Evolutionary conservation across 768 basidiomycete genomes (phyloP).

Genomic region (Termitomyces sp.): DNA sequence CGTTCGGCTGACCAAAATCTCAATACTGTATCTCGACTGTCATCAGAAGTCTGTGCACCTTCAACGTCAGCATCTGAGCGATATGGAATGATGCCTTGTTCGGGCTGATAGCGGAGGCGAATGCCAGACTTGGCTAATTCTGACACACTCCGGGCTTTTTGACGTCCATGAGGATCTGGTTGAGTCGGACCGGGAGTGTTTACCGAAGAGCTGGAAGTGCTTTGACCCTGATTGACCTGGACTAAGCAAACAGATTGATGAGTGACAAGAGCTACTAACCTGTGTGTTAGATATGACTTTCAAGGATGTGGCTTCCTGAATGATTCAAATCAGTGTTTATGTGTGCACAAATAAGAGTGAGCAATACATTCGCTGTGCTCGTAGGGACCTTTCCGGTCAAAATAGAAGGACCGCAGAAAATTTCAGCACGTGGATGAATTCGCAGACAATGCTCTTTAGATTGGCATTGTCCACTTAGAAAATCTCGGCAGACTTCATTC

Average conservation of each 20-base stretch:
- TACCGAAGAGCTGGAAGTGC: background rate
- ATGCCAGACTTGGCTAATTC: background rate
- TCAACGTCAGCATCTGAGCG: background rate
- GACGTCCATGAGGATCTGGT: too few species aligned
- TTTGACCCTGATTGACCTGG: too few species aligned
- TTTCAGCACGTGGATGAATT: constrained; percentile 9
- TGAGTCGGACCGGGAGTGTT: background rate
- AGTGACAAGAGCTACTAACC: background rate
- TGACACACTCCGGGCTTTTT: background rate
- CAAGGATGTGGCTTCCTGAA: background rate
- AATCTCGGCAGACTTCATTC: constrained; percentile 13
- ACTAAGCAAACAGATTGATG: background rate
- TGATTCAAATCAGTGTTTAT: background rate
- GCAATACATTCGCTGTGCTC: background rate
- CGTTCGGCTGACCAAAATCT: background rate
- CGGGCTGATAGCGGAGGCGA: constrained; percentile 3
- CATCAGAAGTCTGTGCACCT: constrained; percentile 8
- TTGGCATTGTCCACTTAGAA: background rate
- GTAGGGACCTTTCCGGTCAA: background rate
- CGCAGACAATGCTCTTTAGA: background rate
- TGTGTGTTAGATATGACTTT: background rate
- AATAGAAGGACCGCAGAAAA: background rate
- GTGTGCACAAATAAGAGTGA: too few species aligned
- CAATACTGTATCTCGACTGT: constrained; percentile 3
- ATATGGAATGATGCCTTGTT: constrained; percentile 1